Conservation (phyloP, 352 stramenopile genomes). For the Elongisporangium anandrum region DNA sequence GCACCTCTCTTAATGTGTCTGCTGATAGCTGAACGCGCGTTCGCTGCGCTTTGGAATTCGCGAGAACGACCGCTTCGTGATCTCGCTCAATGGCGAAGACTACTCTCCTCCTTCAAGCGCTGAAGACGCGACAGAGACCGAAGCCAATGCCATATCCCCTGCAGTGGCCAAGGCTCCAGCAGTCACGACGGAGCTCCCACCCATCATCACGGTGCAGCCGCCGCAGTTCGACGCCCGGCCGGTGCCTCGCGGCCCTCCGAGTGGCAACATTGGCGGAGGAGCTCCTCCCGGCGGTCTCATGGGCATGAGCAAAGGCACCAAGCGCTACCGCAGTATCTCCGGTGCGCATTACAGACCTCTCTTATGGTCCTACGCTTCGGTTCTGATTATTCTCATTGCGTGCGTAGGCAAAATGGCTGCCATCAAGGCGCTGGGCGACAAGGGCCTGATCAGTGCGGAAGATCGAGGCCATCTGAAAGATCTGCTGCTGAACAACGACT, state of each 20-base stretch:
- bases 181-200: conserved; percentile 16
- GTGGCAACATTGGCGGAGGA: conserved; percentile 9
- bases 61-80: conserved; percentile 74
- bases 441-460: conserved; percentile 64
- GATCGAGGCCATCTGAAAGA: conserved; percentile 72
- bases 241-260: conserved; percentile 6
- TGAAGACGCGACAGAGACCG: conserved; percentile 4
- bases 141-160: background rate
- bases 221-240: conserved; percentile 13
- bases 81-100: conserved; percentile 66
- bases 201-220: conserved; percentile 9
- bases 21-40: conserved; percentile 56
- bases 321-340: conserved; percentile 51
- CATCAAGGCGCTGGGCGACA: conserved; percentile 74
- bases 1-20: background rate
- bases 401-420: conserved; percentile 67
- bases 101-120: conserved; percentile 39
- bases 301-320: conserved; percentile 54
- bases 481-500: conserved; percentile 77
- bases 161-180: conserved; percentile 6
- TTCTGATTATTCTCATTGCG: conserved; percentile 2
- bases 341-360: background rate
- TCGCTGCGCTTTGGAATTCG: conserved; percentile 67
- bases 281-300: conserved; percentile 22
- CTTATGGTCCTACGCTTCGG: background rate